phyloP scores from a whole-genome alignment of 805 yeast genomes.

The Zygosaccharomyces gambellarensis region DNA sequence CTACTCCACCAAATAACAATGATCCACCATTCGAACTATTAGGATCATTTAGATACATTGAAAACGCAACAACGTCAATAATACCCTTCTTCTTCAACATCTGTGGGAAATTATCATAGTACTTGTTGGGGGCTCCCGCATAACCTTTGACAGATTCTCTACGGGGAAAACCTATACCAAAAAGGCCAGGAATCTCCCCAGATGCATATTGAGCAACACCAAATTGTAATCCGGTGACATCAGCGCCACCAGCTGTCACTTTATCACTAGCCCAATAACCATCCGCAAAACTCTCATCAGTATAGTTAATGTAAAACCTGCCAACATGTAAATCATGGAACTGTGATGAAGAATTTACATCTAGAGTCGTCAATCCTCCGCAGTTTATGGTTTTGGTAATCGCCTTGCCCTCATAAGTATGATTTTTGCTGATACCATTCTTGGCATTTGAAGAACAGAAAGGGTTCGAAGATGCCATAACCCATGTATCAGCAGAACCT shows the following conservation, averaged over 20 bases:
- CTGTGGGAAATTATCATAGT: conserved; percentile 60
- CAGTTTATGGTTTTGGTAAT: conserved; percentile 23
- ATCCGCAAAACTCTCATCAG: conserved; percentile 44
- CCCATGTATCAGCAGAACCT: conserved; percentile 49
- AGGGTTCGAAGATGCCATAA: conserved; percentile 35
- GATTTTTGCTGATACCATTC: neutral
- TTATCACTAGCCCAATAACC: conserved; percentile 64
- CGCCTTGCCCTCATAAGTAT: conserved; percentile 14
- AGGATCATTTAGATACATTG: conserved; percentile 47
- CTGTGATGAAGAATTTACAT: conserved; percentile 15
- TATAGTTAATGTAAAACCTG: conserved; percentile 41
- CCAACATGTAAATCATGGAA: conserved; percentile 15
- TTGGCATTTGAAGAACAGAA: conserved; percentile 20
- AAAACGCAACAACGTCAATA: conserved; percentile 49
- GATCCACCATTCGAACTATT: conserved; percentile 39
- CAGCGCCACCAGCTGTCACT: conserved; percentile 44
- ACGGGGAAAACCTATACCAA: conserved; percentile 62
- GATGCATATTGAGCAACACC: conserved; percentile 62
- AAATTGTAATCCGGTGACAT: conserved; percentile 49
- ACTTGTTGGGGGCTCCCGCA: conserved; percentile 19
- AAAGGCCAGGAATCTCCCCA: conserved; percentile 52
- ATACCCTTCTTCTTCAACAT: conserved; percentile 49
- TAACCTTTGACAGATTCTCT: conserved; percentile 46
- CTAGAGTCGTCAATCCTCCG: conserved; percentile 15
- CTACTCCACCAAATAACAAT: conserved; percentile 62